phyloP scores from a whole-genome alignment of 1,284 basidiomycete genomes.

The Pulchroboletus neoregius region DNA sequence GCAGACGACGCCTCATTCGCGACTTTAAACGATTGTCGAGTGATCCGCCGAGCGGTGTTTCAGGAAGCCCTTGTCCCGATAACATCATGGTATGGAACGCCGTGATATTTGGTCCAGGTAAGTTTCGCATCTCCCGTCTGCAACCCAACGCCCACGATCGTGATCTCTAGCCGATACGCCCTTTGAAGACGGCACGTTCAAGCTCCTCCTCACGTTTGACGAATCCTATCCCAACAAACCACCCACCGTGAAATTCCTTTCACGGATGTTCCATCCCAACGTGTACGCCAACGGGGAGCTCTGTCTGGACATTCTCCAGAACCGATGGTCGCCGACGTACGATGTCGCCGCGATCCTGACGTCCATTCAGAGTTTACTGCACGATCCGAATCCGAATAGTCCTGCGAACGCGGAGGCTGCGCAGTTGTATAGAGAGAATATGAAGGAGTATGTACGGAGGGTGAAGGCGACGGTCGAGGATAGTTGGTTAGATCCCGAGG shows the following conservation, averaged over 20 bases:
- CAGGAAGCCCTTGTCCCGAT: slow-evolving; percentile 93
- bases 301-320: slow-evolving; percentile 97
- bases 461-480: slow-evolving; percentile 91
- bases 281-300: slow-evolving; percentile 98
- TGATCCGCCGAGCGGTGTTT: slow-evolving; percentile 94
- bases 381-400: slow-evolving; percentile 97
- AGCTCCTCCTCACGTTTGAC: slow-evolving; percentile 91
- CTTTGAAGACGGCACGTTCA: slow-evolving; percentile 99
- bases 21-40: slow-evolving; percentile 94
- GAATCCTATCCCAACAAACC: slow-evolving; percentile 99
- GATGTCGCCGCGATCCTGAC: slow-evolving; percentile 98
- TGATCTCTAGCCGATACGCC: slow-evolving; percentile 83
- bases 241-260: slow-evolving; percentile 94
- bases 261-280: slow-evolving; percentile 98
- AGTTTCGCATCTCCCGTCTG: too few species aligned
- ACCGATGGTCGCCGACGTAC: slow-evolving; percentile 97
- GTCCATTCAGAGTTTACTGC: slow-evolving; percentile 90
- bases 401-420: slow-evolving; percentile 98
- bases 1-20: slow-evolving; percentile 86
- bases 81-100: slow-evolving; percentile 99
- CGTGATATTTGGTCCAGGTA: slow-evolving; percentile 97
- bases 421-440: slow-evolving; percentile 93
- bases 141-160: background rate
- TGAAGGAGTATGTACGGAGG: slow-evolving; percentile 94
- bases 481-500: slow-evolving; percentile 84